These are phyloP conservation scores for Discostella stelligera DNA, from an alignment of 352 stramenopile genomes.

Conservation along the genomic window DNA sequence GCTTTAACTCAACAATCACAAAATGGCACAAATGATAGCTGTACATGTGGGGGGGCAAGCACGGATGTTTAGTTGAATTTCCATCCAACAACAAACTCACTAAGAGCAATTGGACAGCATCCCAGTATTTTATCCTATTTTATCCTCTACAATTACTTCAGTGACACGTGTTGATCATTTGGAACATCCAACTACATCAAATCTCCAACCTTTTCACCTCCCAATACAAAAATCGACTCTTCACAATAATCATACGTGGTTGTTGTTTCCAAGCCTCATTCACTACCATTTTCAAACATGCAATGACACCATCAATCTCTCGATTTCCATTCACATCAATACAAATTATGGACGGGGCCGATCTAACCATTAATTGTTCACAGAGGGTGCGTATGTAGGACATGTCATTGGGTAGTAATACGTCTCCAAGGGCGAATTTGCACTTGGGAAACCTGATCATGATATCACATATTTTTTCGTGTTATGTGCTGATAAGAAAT, in stretches of 20 bases:
- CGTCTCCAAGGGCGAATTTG: constrained; percentile 55
- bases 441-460: constrained; percentile 49
- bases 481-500: neutral
- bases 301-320: constrained; percentile 60
- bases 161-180: neutral
- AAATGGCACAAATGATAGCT: no score
- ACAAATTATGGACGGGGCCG: constrained; percentile 52
- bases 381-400: constrained; percentile 22
- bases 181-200: neutral
- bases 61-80: no score
- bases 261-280: constrained; percentile 36
- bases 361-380: constrained; percentile 19
- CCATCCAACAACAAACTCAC: no score
- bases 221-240: constrained; percentile 68
- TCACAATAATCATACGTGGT: constrained; percentile 73
- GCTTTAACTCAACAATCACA: no score
- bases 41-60: no score
- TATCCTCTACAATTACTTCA: no score
- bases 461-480: neutral
- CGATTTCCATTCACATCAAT: constrained; percentile 80
- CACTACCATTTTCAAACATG: constrained; percentile 60
- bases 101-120: no score
- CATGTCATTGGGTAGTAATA: constrained; percentile 47
- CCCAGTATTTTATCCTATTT: no score
- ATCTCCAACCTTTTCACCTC: constrained; percentile 37